phyloP scores from a whole-genome alignment of 1,284 basidiomycete species.

The Papiliotrema fonsecae region DNA sequence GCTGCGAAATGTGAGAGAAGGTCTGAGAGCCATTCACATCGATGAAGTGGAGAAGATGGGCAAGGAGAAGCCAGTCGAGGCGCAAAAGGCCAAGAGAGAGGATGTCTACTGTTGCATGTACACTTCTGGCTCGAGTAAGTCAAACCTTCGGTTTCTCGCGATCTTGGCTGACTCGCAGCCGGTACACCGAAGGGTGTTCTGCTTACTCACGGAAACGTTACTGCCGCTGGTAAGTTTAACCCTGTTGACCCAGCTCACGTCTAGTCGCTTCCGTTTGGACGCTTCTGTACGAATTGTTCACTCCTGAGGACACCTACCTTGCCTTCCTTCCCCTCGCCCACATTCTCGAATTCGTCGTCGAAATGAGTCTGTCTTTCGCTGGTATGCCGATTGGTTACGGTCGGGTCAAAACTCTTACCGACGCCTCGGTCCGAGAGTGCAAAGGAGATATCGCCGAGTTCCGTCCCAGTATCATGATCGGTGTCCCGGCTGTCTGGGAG shows the following conservation, averaged over 20 bases:
- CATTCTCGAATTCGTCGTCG: conserved; percentile 63
- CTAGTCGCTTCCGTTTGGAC: conserved; percentile 66
- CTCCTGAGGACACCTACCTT: conserved; percentile 61
- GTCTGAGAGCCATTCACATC: conserved; percentile 59
- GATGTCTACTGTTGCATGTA: conserved; percentile 93
- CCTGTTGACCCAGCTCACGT: not conserved
- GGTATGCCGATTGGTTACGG: conserved; percentile 69
- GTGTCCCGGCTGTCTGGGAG: conserved; percentile 90
- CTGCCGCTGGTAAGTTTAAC: conserved; percentile 57
- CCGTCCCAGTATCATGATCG: conserved; percentile 77
- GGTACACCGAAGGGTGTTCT: conserved; percentile 91
- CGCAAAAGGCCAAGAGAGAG: conserved; percentile 57
- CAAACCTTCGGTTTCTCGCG: not conserved
- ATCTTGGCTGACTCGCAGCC: conserved; percentile 38
- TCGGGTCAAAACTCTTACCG: conserved; percentile 92
- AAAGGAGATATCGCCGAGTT: conserved; percentile 81
- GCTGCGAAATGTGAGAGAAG: conserved; percentile 51
- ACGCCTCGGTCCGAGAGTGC: conserved; percentile 82
- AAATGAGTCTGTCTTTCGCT: conserved; percentile 47
- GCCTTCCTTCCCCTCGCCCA: conserved; percentile 92
- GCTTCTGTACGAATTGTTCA: conserved; percentile 73
- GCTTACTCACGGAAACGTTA: conserved; percentile 80
- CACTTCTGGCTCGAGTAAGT: conserved; percentile 64
- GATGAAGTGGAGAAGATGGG: conserved; percentile 68
- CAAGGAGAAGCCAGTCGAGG: conserved; percentile 53